phyloP scores from a whole-genome alignment of 1,284 basidiomycete genomes.

The Omphalotus olearius region DNA sequence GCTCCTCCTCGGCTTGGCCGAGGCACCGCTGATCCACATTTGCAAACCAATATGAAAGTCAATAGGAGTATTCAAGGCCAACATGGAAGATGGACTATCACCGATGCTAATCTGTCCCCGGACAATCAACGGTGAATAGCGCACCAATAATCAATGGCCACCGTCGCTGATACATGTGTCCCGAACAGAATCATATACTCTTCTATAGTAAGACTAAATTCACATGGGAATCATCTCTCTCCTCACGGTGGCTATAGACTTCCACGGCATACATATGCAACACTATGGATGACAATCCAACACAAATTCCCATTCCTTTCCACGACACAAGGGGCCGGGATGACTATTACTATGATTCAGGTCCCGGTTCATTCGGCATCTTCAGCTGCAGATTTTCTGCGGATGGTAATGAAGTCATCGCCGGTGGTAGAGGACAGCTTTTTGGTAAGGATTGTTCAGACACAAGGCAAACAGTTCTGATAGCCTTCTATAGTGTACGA shows the following conservation, averaged over 20 bases:
- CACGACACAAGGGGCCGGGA: slow-evolving; percentile 38
- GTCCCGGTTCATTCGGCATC: slow-evolving; percentile 48
- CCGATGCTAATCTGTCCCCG: slow-evolving; percentile 90
- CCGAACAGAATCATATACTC: slow-evolving; percentile 83
- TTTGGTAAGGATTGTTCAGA: slow-evolving; percentile 49
- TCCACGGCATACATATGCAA: slow-evolving; percentile 84
- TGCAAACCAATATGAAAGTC: slow-evolving; percentile 68
- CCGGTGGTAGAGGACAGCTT: slow-evolving; percentile 72
- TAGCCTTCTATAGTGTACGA: slow-evolving; percentile 68
- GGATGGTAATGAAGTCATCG: slow-evolving; percentile 89
- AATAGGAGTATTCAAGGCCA: slow-evolving; percentile 78
- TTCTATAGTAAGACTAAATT: slow-evolving; percentile 56
- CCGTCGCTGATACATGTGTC: too few species aligned
- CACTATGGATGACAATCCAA: slow-evolving; percentile 66
- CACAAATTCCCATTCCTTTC: slow-evolving; percentile 76
- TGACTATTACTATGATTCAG: slow-evolving; percentile 34
- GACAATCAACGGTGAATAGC: slow-evolving; percentile 76
- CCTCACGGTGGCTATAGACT: slow-evolving; percentile 26
- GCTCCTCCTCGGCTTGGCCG: slow-evolving; percentile 34
- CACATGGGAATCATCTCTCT: not conserved
- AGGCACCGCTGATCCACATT: slow-evolving; percentile 25
- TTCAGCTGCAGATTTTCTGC: slow-evolving; percentile 90
- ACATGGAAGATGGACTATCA: slow-evolving; percentile 85
- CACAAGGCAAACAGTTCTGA: slow-evolving; percentile 24
- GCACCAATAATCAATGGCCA: not conserved